A percentile compares a stretch with the other conserved stretches of the same genome.
Conservation (phyloP, 2,329 filamentous ascomycete species). For the Cladobotryum mycophilum region DNA sequence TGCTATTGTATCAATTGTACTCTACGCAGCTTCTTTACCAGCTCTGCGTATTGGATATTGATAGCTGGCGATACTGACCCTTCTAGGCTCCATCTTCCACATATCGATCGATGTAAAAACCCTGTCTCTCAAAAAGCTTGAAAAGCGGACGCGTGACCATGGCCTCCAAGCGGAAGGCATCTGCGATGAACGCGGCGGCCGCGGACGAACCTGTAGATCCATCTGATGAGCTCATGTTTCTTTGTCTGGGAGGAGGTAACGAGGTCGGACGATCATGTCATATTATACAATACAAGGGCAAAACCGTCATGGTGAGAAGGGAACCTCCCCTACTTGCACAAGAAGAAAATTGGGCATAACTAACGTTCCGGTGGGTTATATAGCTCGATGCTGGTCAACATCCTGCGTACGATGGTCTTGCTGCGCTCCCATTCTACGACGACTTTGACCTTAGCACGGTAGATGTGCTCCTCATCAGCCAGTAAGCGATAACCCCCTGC, state of each 20-base stretch:
- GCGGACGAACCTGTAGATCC: conserved; percentile 87
- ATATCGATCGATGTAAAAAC: conserved; percentile 3
- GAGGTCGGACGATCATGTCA: conserved; percentile 97
- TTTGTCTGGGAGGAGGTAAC: conserved; percentile 90
- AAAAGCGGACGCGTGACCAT: conserved; percentile 41
- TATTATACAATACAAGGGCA: conserved; percentile 98
- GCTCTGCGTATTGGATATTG: background rate
- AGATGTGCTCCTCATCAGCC: conserved; percentile 94
- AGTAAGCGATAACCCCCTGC: conserved; percentile 60
- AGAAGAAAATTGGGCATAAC: no score
- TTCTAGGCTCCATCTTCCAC: background rate
- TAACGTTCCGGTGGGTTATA: background rate
- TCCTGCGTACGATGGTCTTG: conserved; percentile 89
- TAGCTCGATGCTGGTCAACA: conserved; percentile 97
- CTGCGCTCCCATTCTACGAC: conserved; percentile 93
- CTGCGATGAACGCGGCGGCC: conserved; percentile 59
- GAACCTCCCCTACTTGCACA: background rate
- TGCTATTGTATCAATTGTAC: background rate
- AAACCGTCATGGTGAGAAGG: conserved; percentile 83
- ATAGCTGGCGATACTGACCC: background rate
- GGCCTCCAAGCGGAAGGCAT: conserved; percentile 89
- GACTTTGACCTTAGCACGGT: conserved; percentile 97
- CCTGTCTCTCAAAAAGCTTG: background rate
- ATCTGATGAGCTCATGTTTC: conserved; percentile 87
- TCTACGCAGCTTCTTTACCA: background rate